Evolutionary conservation across 768 basidiomycete genomes (phyloP).

Genomic region (Suillus luteus): DNA sequence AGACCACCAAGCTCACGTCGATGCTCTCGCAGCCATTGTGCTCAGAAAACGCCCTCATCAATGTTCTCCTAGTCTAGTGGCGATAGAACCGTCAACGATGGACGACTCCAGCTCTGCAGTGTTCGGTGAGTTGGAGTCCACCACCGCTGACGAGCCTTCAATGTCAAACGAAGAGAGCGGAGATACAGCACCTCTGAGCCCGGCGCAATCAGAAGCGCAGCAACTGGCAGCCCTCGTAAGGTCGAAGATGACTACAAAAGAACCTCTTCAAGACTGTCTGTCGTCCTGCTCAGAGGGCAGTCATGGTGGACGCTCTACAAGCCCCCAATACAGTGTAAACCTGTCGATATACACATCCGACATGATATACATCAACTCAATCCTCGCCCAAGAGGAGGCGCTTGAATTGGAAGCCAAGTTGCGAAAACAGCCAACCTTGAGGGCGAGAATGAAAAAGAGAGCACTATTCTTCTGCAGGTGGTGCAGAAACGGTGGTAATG

Average conservation of each 20-base stretch:
- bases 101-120: background rate
- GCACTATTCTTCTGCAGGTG: background rate
- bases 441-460: background rate
- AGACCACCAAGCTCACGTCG: background rate
- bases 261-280: background rate
- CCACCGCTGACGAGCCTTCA: background rate
- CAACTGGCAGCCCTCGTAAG: background rate
- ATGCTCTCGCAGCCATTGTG: background rate
- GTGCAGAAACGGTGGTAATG: background rate
- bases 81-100: slow-evolving; percentile 3
- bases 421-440: background rate
- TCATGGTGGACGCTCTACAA: background rate
- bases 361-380: background rate
- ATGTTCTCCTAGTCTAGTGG: background rate
- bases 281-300: background rate
- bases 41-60: background rate
- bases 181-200: background rate
- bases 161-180: background rate
- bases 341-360: background rate
- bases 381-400: background rate
- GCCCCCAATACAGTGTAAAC: background rate
- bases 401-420: too few species aligned
- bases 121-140: background rate
- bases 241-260: background rate
- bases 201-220: slow-evolving; percentile 8